Percentiles rank a stretch among this genome's conserved stretches.
phyloP scores from a whole-genome alignment of 495 filamentous ascomycete species.

The Penicillium argentinense region DNA sequence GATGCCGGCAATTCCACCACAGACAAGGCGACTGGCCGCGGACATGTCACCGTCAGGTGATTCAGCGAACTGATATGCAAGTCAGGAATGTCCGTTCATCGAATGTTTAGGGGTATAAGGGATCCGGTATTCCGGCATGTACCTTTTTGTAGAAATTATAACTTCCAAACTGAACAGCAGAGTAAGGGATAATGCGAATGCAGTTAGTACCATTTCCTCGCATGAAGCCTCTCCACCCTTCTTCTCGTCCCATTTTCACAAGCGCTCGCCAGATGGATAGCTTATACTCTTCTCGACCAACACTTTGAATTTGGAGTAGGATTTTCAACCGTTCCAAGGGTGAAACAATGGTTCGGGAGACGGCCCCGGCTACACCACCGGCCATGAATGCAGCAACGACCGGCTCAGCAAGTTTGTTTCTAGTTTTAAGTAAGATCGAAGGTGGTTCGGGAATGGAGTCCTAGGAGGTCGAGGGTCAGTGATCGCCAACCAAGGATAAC shows the following conservation, averaged over 20 bases:
- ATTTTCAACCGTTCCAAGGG: constrained; percentile 96
- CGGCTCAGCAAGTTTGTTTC: constrained; percentile 54
- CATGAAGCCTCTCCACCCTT: constrained; percentile 96
- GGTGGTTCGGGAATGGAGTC: constrained; percentile 8
- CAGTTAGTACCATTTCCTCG: constrained; percentile 97
- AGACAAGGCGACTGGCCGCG: constrained; percentile 69
- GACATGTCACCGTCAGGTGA: constrained; percentile 66
- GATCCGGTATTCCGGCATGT: constrained; percentile 28
- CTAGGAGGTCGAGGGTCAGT: background rate
- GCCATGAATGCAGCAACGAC: constrained; percentile 90
- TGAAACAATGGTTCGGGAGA: constrained; percentile 93
- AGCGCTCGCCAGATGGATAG: constrained; percentile 85
- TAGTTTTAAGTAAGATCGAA: constrained; percentile 19
- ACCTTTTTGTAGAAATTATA: constrained; percentile 98
- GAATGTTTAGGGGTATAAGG: background rate
- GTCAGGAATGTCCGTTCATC: background rate
- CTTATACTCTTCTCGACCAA: constrained; percentile 87
- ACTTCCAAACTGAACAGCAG: constrained; percentile 94
- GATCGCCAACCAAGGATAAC: background rate
- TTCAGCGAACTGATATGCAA: constrained; percentile 67
- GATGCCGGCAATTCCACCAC: constrained; percentile 87
- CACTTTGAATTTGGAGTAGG: constrained; percentile 92
- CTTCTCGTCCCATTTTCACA: constrained; percentile 91
- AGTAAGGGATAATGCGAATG: constrained; percentile 96
- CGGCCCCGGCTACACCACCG: constrained; percentile 95